Conservation (phyloP, 768 basidiomycete genomes). For the Coprinopsis strossmayeri region DNA sequence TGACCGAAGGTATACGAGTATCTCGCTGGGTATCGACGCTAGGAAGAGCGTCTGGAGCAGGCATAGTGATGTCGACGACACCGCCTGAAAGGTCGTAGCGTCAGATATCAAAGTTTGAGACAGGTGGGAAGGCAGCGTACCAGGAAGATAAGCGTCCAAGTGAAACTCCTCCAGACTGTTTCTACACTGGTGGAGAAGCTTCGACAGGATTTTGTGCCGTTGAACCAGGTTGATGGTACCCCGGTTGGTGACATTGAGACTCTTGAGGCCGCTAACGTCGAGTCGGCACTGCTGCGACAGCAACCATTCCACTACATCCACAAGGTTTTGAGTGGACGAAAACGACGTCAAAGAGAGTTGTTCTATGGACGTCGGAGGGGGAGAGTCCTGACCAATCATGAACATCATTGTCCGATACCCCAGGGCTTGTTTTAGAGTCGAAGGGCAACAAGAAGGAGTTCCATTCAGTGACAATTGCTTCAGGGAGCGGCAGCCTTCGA, state of each 20-base stretch:
- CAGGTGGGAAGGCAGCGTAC: neutral
- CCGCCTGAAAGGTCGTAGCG: conserved; percentile 1
- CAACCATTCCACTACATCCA: neutral
- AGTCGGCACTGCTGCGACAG: conserved; percentile 3
- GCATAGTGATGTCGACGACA: conserved; percentile 1
- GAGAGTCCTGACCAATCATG: neutral
- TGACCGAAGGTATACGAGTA: neutral
- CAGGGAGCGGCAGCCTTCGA: conserved; percentile 6
- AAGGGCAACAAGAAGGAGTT: neutral
- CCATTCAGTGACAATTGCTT: conserved; percentile 1
- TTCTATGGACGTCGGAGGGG: conserved; percentile 2
- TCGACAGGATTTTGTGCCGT: neutral
- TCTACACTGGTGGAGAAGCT: neutral
- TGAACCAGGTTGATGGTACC: neutral
- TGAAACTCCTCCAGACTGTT: conserved; percentile 6
- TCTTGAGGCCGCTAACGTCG: conserved; percentile 1
- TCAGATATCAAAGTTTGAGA: neutral
- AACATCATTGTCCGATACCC: conserved; percentile 4
- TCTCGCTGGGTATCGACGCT: neutral
- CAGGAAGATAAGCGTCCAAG: conserved; percentile 1
- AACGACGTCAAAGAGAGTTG: neutral
- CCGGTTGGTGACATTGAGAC: neutral
- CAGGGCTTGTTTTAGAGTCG: neutral
- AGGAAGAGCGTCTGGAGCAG: neutral
- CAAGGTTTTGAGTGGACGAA: neutral